Evolutionary conservation across 257 asterid species (phyloP).

Genomic region (Thymus quinquecostatus): DNA sequence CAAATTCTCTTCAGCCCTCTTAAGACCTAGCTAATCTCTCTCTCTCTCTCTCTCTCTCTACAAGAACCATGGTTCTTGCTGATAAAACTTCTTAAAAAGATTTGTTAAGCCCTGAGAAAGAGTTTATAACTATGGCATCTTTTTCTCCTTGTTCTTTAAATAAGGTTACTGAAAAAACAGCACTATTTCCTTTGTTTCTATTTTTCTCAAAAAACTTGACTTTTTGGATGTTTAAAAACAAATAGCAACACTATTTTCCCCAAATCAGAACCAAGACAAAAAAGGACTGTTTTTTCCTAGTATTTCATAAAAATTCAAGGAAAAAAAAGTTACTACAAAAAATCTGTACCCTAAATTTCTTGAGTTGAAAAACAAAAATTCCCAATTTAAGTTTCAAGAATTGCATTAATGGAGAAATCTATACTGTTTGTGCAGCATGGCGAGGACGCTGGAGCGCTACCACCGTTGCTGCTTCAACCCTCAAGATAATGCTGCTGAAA

Average conservation of each 20-base stretch:
- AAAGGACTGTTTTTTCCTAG: background rate
- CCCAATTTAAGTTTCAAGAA: background rate
- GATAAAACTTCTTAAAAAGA: no score
- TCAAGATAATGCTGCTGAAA: constrained; percentile 57
- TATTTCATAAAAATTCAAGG: background rate
- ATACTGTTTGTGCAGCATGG: constrained; percentile 41
- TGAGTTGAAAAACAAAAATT: background rate
- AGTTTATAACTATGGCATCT: background rate
- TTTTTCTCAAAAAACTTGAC: constrained; percentile 25
- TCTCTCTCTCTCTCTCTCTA: background rate
- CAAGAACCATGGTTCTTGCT: background rate
- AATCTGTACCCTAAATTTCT: background rate
- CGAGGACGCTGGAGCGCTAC: constrained; percentile 77
- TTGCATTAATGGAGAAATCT: background rate
- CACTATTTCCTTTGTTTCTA: constrained; percentile 19
- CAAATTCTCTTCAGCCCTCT: background rate
- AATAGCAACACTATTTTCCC: constrained; percentile 11
- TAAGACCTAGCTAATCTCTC: background rate
- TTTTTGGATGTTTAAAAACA: constrained; percentile 10
- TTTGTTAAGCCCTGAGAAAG: no score
- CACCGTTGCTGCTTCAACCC: constrained; percentile 72
- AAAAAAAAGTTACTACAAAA: background rate
- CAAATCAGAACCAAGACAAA: background rate
- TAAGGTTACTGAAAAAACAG: background rate
- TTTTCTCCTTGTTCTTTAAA: background rate